Conservation (phyloP, 208 protist genomes). For the Phytomonas sp. region DNA sequence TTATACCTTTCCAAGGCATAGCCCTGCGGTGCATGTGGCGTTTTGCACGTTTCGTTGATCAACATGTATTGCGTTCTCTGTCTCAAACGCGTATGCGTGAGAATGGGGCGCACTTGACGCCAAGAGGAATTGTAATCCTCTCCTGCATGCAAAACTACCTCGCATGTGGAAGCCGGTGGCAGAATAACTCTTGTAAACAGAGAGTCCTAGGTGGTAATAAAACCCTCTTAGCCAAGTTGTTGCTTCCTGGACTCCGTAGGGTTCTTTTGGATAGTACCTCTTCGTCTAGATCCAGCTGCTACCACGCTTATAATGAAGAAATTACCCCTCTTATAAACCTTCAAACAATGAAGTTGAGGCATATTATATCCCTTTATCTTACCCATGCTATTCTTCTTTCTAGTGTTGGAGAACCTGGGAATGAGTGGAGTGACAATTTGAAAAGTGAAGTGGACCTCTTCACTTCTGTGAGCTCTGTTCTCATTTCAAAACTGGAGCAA, state of each 20-base stretch:
- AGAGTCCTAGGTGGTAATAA: not conserved
- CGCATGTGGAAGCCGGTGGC: not conserved
- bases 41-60: not conserved
- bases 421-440: not conserved
- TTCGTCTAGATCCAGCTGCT: not conserved
- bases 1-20: not conserved
- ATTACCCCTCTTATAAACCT: not conserved
- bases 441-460: not conserved
- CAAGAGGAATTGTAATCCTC: not conserved
- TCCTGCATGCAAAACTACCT: not conserved
- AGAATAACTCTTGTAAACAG: not conserved
- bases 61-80: not conserved
- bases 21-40: not conserved
- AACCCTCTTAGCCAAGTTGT: not conserved
- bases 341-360: not conserved
- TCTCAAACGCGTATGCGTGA: not conserved
- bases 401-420: not conserved
- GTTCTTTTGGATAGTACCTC: not conserved
- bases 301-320: not conserved
- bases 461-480: not conserved
- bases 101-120: not conserved
- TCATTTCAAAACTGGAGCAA: not conserved
- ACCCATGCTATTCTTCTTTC: not conserved
- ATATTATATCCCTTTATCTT: not conserved
- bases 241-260: not conserved